Evolutionary conservation across 345 rosid species (phyloP).

Genomic region (Orychophragmus violaceus): DNA sequence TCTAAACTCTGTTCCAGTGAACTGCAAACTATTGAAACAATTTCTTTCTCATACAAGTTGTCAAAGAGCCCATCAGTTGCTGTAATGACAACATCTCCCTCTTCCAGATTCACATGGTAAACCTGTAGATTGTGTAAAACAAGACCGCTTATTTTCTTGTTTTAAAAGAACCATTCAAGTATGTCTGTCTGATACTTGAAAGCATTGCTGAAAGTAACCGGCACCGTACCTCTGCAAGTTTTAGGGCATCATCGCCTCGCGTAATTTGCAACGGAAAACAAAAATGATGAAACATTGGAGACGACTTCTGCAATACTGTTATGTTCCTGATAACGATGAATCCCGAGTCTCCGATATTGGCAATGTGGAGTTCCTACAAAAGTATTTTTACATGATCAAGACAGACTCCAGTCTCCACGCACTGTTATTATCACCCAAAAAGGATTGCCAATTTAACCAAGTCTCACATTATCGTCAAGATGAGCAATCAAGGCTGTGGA

Average conservation of each 20-base stretch:
- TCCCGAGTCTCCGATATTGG: conserved; percentile 73
- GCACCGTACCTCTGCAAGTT: conserved; percentile 56
- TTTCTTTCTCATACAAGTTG: conserved; percentile 64
- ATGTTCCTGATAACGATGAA: conserved; percentile 60
- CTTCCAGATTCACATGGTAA: conserved; percentile 45
- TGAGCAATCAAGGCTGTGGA: conserved; percentile 65
- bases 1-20: conserved; percentile 40
- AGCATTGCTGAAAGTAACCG: too few relatives aligned
- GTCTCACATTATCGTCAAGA: conserved; percentile 54
- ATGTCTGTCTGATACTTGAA: conserved; percentile 9
- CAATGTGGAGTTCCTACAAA: conserved; percentile 62
- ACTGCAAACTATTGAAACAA: conserved; percentile 40
- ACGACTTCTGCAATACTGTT: conserved; percentile 42
- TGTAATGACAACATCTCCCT: conserved; percentile 49
- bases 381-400: neutral
- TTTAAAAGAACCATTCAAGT: neutral
- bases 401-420: neutral
- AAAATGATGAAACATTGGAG: conserved; percentile 62
- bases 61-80: conserved; percentile 78
- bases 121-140: conserved; percentile 33
- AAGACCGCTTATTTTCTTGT: neutral
- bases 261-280: conserved; percentile 53
- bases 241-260: conserved; percentile 41
- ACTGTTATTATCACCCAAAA: neutral
- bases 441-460: neutral